Percentiles rank a stretch among this genome's conserved stretches.
phyloP scores from a whole-genome alignment of 148 eudicot genomes.

The Rhododendron henanense region DNA sequence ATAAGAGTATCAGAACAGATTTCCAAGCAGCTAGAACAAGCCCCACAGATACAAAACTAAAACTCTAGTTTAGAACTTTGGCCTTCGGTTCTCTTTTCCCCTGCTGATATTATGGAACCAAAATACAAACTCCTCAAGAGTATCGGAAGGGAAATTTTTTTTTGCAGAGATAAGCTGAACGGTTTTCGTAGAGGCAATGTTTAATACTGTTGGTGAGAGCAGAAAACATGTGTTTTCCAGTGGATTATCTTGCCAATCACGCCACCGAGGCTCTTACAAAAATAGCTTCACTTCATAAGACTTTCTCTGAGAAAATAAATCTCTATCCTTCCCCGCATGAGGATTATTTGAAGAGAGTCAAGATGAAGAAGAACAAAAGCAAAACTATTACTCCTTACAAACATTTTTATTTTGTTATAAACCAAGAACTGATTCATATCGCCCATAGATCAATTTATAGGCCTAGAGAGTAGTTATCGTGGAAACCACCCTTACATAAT shows the following conservation, averaged over 20 bases:
- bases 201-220: background rate
- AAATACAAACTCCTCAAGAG: background rate
- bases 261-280: background rate
- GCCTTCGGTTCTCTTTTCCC: background rate
- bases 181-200: background rate
- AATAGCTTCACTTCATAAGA: background rate
- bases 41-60: background rate
- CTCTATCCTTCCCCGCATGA: background rate
- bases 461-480: background rate
- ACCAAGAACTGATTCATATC: background rate
- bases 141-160: background rate
- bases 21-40: conserved; percentile 5
- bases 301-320: background rate
- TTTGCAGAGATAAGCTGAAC: background rate
- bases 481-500: background rate
- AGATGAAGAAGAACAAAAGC: background rate
- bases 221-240: background rate
- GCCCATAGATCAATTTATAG: background rate
- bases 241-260: background rate
- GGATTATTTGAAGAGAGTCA: background rate
- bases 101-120: conserved; percentile 1
- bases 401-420: background rate
- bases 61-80: background rate
- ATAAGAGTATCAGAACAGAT: background rate
- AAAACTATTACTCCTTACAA: background rate